Conservation (phyloP, 2,329 filamentous ascomycete species). For the Penicillium polonicum region DNA sequence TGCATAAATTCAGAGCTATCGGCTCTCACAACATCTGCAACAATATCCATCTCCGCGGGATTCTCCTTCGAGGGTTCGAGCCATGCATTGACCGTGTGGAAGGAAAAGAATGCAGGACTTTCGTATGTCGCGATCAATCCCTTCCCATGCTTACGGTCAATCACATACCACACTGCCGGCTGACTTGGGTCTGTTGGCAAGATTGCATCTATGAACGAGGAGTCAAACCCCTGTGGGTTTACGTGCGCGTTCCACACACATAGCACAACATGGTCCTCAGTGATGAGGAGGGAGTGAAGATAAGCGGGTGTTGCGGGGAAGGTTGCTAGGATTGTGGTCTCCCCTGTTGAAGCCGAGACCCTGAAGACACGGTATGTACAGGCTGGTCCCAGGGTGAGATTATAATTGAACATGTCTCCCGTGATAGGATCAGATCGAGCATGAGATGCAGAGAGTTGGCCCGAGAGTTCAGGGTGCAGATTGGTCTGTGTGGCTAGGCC, state of each 20-base stretch:
- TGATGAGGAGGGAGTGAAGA: conserved; percentile 79
- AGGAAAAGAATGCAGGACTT: conserved; percentile 70
- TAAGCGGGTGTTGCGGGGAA: conserved; percentile 64
- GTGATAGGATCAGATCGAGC: conserved; percentile 68
- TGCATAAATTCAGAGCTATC: conserved; percentile 64
- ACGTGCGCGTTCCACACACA: conserved; percentile 68
- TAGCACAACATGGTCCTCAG: conserved; percentile 67
- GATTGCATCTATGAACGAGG: conserved; percentile 62
- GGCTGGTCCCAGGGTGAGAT: conserved; percentile 61
- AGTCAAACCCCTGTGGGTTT: conserved; percentile 44
- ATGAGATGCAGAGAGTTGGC: conserved; percentile 68
- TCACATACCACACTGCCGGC: conserved; percentile 67
- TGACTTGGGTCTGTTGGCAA: conserved; percentile 58
- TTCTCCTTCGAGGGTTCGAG: conserved; percentile 53
- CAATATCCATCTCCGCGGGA: conserved; percentile 50
- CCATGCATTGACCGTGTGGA: conserved; percentile 76
- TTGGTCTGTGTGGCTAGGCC: conserved; percentile 58
- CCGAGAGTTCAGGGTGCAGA: conserved; percentile 68
- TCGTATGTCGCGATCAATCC: conserved; percentile 70
- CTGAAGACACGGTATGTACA: conserved; percentile 69
- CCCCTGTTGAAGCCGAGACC: conserved; percentile 60
- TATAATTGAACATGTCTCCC: conserved; percentile 79
- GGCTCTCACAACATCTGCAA: conserved; percentile 66
- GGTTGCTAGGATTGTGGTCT: conserved; percentile 69
- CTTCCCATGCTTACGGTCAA: conserved; percentile 62